A percentile compares a stretch with the other conserved stretches of the same genome.
Conservation (phyloP, 495 filamentous ascomycete species). For the Trichoderma reesei region DNA sequence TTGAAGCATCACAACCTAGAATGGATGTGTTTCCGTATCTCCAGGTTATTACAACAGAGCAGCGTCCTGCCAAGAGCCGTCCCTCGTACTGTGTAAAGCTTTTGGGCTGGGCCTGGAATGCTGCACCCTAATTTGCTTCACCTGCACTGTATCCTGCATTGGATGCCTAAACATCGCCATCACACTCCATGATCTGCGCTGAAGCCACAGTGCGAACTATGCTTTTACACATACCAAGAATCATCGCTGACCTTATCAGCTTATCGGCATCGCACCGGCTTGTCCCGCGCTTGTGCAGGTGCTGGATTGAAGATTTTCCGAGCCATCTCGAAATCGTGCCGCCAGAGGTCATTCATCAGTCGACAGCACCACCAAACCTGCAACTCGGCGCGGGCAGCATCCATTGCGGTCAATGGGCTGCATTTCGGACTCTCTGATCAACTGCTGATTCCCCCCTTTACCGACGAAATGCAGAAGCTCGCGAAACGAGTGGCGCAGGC, state of each 20-base stretch:
- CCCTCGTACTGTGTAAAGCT: background rate
- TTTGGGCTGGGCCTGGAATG: background rate
- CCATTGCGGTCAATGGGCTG: slow-evolving; percentile 8
- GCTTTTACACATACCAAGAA: background rate
- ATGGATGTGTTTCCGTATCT: too few species aligned
- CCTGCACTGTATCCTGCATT: background rate
- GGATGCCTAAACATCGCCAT: background rate
- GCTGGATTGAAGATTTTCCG: slow-evolving; percentile 1
- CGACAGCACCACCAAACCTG: background rate
- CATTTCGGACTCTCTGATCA: background rate
- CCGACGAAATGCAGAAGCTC: slow-evolving; percentile 55
- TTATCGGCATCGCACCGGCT: background rate
- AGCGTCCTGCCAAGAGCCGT: background rate
- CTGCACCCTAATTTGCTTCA: background rate
- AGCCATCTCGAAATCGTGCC: background rate
- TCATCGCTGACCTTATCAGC: background rate
- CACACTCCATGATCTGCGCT: background rate
- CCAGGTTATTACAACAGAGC: too few species aligned
- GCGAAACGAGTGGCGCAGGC: slow-evolving; percentile 45
- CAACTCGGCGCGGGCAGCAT: background rate
- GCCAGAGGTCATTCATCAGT: background rate
- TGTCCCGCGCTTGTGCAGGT: background rate
- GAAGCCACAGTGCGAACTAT: background rate
- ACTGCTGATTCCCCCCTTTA: slow-evolving; percentile 9
- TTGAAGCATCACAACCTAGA: slow-evolving; percentile 6